These are phyloP conservation scores for Aspergillus bridgeri DNA, from an alignment of 495 filamentous ascomycete species.

Conservation along the genomic window DNA sequence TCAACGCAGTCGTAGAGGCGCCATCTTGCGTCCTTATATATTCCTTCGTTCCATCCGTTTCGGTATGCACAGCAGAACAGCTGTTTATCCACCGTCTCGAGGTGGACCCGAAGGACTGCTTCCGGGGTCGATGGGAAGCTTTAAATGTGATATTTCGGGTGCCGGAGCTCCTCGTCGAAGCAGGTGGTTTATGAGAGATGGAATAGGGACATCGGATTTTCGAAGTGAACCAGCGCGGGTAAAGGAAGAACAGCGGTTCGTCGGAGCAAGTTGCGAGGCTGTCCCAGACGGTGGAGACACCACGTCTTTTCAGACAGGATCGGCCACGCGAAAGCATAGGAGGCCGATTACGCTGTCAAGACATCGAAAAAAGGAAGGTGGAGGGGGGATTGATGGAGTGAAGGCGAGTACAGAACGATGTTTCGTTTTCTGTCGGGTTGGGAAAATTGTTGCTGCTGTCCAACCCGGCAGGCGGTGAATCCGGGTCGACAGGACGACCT, in stretches of 20 bases:
- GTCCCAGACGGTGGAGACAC: constrained; percentile 37
- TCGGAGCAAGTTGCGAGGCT: constrained; percentile 32
- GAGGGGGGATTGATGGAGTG: constrained; percentile 6
- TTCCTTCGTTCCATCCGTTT: background rate
- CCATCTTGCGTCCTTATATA: background rate
- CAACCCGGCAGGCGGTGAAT: constrained; percentile 1
- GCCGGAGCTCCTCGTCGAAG: background rate
- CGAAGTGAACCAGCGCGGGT: constrained; percentile 41
- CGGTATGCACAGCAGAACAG: constrained; percentile 1
- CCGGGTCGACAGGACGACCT: no score
- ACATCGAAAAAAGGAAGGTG: constrained; percentile 13
- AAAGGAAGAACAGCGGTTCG: constrained; percentile 47
- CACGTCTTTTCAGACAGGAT: constrained; percentile 40
- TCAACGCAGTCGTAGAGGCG: background rate
- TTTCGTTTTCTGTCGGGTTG: background rate
- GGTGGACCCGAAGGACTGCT: constrained; percentile 18
- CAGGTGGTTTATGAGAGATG: constrained; percentile 17
- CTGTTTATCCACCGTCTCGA: constrained; percentile 27
- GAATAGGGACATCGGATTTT: constrained; percentile 22
- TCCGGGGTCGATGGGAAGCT: constrained; percentile 1
- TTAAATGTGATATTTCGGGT: background rate
- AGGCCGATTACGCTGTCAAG: constrained; percentile 14
- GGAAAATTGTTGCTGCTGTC: constrained; percentile 23
- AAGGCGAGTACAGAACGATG: background rate
- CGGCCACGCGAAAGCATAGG: constrained; percentile 42